A percentile compares a stretch with the other conserved stretches of the same genome.
Evolutionary conservation across 1,284 basidiomycete species (phyloP).

Genomic region (Laetiporus sulphureus): DNA sequence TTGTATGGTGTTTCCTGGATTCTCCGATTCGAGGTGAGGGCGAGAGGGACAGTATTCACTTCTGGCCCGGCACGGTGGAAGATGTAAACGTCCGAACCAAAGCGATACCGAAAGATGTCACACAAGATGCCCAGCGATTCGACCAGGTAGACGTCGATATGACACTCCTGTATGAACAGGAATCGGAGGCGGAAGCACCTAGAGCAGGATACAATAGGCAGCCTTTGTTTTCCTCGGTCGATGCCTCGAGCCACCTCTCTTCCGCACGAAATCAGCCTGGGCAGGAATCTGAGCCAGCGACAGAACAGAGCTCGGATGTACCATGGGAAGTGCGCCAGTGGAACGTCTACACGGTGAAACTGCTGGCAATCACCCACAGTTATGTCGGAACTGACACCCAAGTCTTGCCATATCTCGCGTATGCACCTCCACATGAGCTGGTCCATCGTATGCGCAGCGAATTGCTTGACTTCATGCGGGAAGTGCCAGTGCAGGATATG

Average conservation of each 20-base stretch:
- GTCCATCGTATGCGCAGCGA: constrained; percentile 38
- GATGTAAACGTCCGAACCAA: constrained; percentile 43
- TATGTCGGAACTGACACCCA: constrained; percentile 42
- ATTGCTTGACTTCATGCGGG: constrained; percentile 12
- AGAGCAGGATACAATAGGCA: no score
- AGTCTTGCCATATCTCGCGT: constrained; percentile 66
- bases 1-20: constrained; percentile 66
- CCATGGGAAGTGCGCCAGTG: constrained; percentile 56
- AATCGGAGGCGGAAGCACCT: constrained; percentile 6
- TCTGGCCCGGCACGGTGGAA: constrained; percentile 70
- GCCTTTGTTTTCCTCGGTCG: no score
- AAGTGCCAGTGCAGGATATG: constrained; percentile 36
- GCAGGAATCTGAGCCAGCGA: constrained; percentile 5
- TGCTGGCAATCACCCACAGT: constrained; percentile 48
- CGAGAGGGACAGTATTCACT: constrained; percentile 39
- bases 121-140: constrained; percentile 4
- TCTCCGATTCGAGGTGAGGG: constrained; percentile 39
- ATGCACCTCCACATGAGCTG: constrained; percentile 44
- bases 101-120: constrained; percentile 15
- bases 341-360: constrained; percentile 53
- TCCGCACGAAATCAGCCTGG: no score
- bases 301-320: constrained; percentile 10
- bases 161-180: constrained; percentile 9
- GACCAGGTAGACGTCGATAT: constrained; percentile 9
- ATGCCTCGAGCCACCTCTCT: no score